Percentiles rank a stretch among this genome's conserved stretches.
These are phyloP conservation scores for Xylariales sp. DNA, from an alignment of 2,329 filamentous ascomycete species.

Conservation along the genomic window DNA sequence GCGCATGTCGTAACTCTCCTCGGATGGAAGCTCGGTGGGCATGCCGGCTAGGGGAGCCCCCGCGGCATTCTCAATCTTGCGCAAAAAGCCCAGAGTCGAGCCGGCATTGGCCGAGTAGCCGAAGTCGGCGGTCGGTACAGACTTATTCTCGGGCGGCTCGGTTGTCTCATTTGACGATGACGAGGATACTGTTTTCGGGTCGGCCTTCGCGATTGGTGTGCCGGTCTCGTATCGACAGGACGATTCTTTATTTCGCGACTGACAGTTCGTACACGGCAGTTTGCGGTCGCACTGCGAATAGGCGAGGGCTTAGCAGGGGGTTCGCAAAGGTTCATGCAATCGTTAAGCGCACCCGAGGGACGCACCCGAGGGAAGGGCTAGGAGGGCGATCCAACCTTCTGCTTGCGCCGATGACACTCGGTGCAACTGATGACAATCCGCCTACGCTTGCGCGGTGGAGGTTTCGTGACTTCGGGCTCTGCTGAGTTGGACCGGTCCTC, in stretches of 20 bases:
- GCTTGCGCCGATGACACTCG: conserved; percentile 73
- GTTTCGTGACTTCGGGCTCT: conserved; percentile 43
- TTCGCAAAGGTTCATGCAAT: conserved; percentile 24
- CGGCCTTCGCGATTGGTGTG: conserved; percentile 56
- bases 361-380: conserved; percentile 10
- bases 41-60: conserved; percentile 52
- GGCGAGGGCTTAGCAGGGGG: conserved; percentile 32
- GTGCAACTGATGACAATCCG: conserved; percentile 72
- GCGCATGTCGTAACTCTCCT: conserved; percentile 57
- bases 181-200: conserved; percentile 41
- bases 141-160: conserved; percentile 51
- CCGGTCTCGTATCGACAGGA: conserved; percentile 69
- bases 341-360: conserved; percentile 12
- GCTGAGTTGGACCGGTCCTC: conserved; percentile 36
- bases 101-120: conserved; percentile 63
- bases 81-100: conserved; percentile 67
- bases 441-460: conserved; percentile 66
- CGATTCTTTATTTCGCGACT: conserved; percentile 65
- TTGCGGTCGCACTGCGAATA: conserved; percentile 66
- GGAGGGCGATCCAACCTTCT: conserved; percentile 58
- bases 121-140: conserved; percentile 60
- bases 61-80: conserved; percentile 63
- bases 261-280: conserved; percentile 70
- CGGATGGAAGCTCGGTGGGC: conserved; percentile 48
- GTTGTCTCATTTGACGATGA: conserved; percentile 41